phyloP scores from a whole-genome alignment of 2,329 filamentous ascomycete species.

The Coniochaeta sp. region DNA sequence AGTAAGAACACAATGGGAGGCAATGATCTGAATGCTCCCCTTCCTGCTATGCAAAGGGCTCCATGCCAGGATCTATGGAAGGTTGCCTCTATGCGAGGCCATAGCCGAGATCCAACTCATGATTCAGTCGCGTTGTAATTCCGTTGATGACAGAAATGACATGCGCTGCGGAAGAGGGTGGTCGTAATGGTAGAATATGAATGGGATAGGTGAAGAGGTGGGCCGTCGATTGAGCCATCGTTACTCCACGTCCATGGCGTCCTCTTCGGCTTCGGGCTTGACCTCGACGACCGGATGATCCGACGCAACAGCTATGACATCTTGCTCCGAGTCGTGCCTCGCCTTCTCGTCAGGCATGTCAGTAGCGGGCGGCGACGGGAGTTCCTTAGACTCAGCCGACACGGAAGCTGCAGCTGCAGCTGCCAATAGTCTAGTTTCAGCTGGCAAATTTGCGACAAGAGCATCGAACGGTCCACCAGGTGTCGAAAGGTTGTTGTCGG shows the following conservation, averaged over 20 bases:
- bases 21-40: background rate
- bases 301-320: background rate
- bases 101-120: background rate
- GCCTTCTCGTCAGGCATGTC: background rate
- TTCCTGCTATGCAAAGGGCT: background rate
- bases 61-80: background rate
- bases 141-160: background rate
- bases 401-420: background rate
- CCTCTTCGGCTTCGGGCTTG: background rate
- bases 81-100: background rate
- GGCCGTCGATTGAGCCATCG: background rate
- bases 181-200: background rate
- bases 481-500: background rate
- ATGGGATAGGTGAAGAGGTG: background rate
- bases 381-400: background rate
- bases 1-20: background rate
- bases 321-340: background rate
- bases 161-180: too few species aligned
- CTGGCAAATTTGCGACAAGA: background rate
- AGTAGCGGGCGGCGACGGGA: background rate
- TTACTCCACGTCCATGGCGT: background rate
- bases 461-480: background rate
- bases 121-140: background rate
- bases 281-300: background rate
- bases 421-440: background rate